Evolutionary conservation across 768 basidiomycete genomes (phyloP), one percentile per base, ranked within the genome.

Genomic region (Auricularia heimuer): DNA sequence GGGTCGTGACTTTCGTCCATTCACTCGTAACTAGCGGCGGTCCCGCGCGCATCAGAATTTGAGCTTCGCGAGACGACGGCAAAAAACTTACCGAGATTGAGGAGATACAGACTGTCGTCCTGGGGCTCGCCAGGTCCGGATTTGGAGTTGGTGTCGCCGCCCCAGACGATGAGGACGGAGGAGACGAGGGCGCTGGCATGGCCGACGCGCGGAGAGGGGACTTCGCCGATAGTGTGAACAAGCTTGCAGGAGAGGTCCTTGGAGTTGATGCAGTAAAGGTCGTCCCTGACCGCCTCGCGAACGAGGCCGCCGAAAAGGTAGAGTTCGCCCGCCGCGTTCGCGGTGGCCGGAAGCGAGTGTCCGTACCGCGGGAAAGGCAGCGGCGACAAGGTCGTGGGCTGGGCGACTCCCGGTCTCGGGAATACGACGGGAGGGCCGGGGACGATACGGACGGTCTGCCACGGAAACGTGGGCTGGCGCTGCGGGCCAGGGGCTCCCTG

Each of bases 281-380:
- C 97, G 75, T 97, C 97, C 62, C 88, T 83, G 39, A 94, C 88
- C 8, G 83, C 77, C 73, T 98, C 96, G 45, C 89, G 85, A 16
- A 98, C 94, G 66, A 99, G 89, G 67, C 97, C 97, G 67, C 97
- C 97, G 69, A 99, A 99, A 67, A 99, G 82, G 76, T 93, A 95
- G 68, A 99, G 86, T 70, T 98, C 94, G 7, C 97, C 97, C 4
- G 80, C 82, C n/a, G 83, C 73, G 29, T 87, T 88, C 1, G 91
- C 84, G 7, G 81, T 83, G 4, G 89, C 83, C 8, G 94, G 94
- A 4, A 98, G 83, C 12, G 95, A 88, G 72, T 97, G 92, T 33
- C 96, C 97, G 72, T 98, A 99, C 51, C 96, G 87, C 33, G 97
- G 96, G 75, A 98, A 98, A 0, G 96, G 96, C 1, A 88, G 87